Conservation (phyloP, 352 stramenopile species). For the Phytopythium delawarense region DNA sequence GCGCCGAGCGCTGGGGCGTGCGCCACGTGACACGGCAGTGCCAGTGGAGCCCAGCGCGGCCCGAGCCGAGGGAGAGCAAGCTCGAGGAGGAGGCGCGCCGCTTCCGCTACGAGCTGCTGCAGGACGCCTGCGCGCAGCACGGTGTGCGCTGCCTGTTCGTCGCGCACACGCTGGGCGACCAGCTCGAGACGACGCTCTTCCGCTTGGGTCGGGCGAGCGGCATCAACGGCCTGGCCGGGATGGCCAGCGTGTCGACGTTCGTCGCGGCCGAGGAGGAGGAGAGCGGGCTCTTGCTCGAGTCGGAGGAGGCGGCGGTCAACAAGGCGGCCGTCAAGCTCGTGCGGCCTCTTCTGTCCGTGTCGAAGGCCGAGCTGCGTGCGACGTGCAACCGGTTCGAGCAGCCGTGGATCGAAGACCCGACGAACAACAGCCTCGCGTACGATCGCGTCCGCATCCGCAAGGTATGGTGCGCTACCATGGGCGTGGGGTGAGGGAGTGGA, state of each 20-base stretch:
- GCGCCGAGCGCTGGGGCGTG: conserved; percentile 36
- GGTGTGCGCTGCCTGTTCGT: conserved; percentile 70
- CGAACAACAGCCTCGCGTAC: conserved; percentile 71
- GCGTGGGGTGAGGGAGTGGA: conserved; percentile 2
- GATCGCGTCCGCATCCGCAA: conserved; percentile 83
- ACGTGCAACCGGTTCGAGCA: conserved; percentile 73
- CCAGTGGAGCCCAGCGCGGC: conserved; percentile 26
- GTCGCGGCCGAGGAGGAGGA: conserved; percentile 9
- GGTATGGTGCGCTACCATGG: conserved; percentile 17
- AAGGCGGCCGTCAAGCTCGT: conserved; percentile 27
- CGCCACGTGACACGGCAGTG: conserved; percentile 48
- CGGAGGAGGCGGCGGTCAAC: conserved; percentile 4
- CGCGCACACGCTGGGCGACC: conserved; percentile 74
- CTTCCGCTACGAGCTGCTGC: conserved; percentile 66
- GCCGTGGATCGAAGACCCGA: conserved; percentile 79
- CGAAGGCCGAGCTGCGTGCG: conserved; percentile 54
- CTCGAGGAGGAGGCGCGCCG: conserved; percentile 67
- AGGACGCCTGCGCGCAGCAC: conserved; percentile 41
- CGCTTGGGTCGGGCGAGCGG: conserved; percentile 68
- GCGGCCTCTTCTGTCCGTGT: conserved; percentile 55
- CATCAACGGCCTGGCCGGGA: conserved; percentile 72
- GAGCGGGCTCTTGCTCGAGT: background rate
- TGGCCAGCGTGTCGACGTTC: conserved; percentile 33
- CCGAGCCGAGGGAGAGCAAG: conserved; percentile 54
- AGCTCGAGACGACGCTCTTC: conserved; percentile 80